phyloP scores from a whole-genome alignment of 306 rosid species.

The Trifolium dubium region DNA sequence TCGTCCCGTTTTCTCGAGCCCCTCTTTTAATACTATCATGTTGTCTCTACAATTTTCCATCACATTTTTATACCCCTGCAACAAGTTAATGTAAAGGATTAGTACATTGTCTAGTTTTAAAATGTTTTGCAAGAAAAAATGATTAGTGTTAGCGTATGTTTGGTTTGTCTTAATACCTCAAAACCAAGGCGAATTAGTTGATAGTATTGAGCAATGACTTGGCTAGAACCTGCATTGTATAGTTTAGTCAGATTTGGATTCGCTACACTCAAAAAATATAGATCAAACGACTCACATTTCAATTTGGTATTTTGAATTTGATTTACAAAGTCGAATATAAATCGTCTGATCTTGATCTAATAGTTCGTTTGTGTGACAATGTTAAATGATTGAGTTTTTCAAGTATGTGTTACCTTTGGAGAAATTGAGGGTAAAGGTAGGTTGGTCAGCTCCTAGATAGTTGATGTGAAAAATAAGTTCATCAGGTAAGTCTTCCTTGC shows the following conservation, averaged over 20 bases:
- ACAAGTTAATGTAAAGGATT: constrained; percentile 2
- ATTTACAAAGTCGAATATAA: neutral
- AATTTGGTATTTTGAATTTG: neutral
- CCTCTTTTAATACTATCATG: constrained; percentile 82
- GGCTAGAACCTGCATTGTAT: constrained; percentile 84
- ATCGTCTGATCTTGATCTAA: neutral
- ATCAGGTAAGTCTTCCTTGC: constrained; percentile 82
- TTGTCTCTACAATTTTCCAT: constrained; percentile 92
- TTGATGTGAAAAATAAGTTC: constrained; percentile 95
- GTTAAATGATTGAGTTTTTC: neutral
- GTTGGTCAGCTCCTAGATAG: constrained; percentile 95
- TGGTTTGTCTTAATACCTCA: constrained; percentile 58
- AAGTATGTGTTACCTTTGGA: constrained; percentile 64
- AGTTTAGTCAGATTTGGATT: neutral
- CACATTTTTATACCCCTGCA: constrained; percentile 81
- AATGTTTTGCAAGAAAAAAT: neutral
- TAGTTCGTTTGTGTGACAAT: neutral
- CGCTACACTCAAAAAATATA: neutral
- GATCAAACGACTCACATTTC: neutral
- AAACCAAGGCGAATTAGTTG: constrained; percentile 87
- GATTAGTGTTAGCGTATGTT: neutral
- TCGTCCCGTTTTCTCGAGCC: constrained; percentile 68
- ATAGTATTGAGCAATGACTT: constrained; percentile 93
- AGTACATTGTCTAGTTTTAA: neutral
- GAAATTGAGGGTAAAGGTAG: constrained; percentile 97